A percentile compares a stretch with the other conserved stretches of the same genome.
Conservation (phyloP, 208 protist species). For the Leishmania gerbilli region DNA sequence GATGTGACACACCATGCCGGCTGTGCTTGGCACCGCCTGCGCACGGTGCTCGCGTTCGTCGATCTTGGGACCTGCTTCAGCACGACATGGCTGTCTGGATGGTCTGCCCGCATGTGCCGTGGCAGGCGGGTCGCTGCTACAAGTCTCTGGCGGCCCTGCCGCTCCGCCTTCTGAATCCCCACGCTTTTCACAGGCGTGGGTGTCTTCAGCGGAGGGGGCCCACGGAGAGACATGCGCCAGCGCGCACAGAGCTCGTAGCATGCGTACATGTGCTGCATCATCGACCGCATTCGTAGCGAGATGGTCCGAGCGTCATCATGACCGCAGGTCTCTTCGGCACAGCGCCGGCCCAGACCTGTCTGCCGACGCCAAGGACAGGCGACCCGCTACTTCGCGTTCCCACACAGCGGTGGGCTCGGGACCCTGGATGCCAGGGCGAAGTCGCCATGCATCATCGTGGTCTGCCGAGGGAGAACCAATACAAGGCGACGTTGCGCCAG, state of each 20-base stretch:
- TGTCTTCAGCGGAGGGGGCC: too few relatives aligned
- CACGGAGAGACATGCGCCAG: too few relatives aligned
- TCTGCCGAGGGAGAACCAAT: too few relatives aligned
- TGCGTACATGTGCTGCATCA: not conserved
- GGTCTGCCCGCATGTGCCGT: too few relatives aligned
- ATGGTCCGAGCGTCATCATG: not conserved
- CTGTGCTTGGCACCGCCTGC: not conserved
- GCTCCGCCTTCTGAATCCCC: too few relatives aligned
- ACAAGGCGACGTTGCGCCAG: too few relatives aligned
- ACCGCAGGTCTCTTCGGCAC: not conserved
- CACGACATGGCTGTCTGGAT: not conserved
- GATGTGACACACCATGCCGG: not conserved
- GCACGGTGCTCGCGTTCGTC: not conserved
- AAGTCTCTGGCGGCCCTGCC: too few relatives aligned
- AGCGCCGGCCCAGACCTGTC: not conserved
- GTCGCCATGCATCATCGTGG: not conserved
- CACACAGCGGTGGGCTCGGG: too few relatives aligned
- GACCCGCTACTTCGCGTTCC: too few relatives aligned
- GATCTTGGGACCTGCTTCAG: not conserved
- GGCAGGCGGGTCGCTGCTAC: too few relatives aligned
- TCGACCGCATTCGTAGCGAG: not conserved
- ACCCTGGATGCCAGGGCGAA: not conserved
- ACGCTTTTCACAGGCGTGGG: too few relatives aligned
- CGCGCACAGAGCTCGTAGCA: too few relatives aligned
- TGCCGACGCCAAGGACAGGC: not conserved